Conservation (phyloP, 1,284 basidiomycete species). For the Vanrija humicola region DNA sequence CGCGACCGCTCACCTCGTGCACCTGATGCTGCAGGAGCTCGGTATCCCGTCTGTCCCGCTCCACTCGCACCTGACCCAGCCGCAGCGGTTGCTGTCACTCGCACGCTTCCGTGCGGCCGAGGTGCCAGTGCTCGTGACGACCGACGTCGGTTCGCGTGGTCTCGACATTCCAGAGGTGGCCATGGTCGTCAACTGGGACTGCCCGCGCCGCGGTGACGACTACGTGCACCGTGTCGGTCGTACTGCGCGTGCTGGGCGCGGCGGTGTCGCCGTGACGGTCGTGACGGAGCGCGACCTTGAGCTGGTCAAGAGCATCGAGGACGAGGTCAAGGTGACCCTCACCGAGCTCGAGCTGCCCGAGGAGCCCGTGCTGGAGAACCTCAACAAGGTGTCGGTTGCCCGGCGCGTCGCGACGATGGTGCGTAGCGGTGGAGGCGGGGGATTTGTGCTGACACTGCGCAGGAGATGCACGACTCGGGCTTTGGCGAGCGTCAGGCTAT, state of each 20-base stretch:
- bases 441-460: slow-evolving; percentile 7
- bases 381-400: slow-evolving; percentile 85
- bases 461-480: slow-evolving; percentile 86
- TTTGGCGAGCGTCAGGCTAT: slow-evolving; percentile 77
- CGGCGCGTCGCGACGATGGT: slow-evolving; percentile 94
- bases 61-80: slow-evolving; percentile 85
- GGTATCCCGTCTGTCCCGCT: slow-evolving; percentile 81
- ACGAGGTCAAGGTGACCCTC: slow-evolving; percentile 61
- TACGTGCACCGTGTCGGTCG: slow-evolving; percentile 64
- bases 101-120: slow-evolving; percentile 81
- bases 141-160: slow-evolving; percentile 90
- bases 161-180: slow-evolving; percentile 94
- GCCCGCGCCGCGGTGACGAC: slow-evolving; percentile 58
- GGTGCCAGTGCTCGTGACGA: slow-evolving; percentile 87
- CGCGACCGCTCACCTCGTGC: slow-evolving; percentile 84
- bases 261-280: slow-evolving; percentile 86
- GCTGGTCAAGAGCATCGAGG: slow-evolving; percentile 76
- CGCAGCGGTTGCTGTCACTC: slow-evolving; percentile 77
- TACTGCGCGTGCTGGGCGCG: slow-evolving; percentile 88
- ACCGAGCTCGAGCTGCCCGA: slow-evolving; percentile 73
- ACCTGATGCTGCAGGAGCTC: slow-evolving; percentile 71
- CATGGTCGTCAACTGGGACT: slow-evolving; percentile 97
- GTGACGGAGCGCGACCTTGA: slow-evolving; percentile 92
- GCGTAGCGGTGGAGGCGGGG: slow-evolving; percentile 1
- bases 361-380: slow-evolving; percentile 72